Evolutionary conservation across 2,329 filamentous ascomycete species (phyloP).

Genomic region (Aspergillus pseudoterreus): DNA sequence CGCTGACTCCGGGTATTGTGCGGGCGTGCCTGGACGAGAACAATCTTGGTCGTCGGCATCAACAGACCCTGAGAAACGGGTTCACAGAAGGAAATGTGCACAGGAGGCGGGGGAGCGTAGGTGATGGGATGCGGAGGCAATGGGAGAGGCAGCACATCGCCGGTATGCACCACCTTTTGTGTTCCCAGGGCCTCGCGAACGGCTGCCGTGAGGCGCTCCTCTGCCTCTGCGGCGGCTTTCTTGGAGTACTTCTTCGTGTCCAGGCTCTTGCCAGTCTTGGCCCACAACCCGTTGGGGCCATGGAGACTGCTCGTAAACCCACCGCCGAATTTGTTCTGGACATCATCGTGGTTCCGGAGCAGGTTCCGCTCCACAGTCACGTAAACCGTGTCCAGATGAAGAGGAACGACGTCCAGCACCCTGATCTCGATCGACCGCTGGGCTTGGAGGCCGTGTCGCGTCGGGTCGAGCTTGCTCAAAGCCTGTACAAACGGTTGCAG

Average conservation of each 20-base stretch:
- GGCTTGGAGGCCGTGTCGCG: conserved; percentile 67
- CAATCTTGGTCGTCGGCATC: conserved; percentile 73
- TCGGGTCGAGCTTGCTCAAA: conserved; percentile 70
- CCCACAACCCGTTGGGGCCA: conserved; percentile 39
- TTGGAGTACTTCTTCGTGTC: conserved; percentile 33
- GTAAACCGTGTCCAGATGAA: conserved; percentile 80
- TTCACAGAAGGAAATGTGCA: conserved; percentile 87
- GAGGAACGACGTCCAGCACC: conserved; percentile 73
- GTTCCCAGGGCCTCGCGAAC: conserved; percentile 71
- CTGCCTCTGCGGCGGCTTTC: conserved; percentile 40
- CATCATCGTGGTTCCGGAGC: conserved; percentile 73
- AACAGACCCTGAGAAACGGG: conserved; percentile 86
- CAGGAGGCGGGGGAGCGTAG: conserved; percentile 77
- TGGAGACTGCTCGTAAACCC: conserved; percentile 45
- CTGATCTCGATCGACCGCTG: conserved; percentile 79
- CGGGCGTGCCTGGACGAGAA: conserved; percentile 60
- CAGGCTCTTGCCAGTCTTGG: conserved; percentile 27
- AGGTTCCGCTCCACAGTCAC: conserved; percentile 80
- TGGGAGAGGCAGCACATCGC: conserved; percentile 76
- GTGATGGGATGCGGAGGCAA: conserved; percentile 79
- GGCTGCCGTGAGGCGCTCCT: conserved; percentile 59
- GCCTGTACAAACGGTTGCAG: conserved; percentile 75
- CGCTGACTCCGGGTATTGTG: conserved; percentile 40
- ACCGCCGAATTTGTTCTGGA: conserved; percentile 76
- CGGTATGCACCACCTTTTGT: conserved; percentile 74